Conservation (phyloP, 1,139 yeast genomes). For the Yamadazyma siamensis region DNA sequence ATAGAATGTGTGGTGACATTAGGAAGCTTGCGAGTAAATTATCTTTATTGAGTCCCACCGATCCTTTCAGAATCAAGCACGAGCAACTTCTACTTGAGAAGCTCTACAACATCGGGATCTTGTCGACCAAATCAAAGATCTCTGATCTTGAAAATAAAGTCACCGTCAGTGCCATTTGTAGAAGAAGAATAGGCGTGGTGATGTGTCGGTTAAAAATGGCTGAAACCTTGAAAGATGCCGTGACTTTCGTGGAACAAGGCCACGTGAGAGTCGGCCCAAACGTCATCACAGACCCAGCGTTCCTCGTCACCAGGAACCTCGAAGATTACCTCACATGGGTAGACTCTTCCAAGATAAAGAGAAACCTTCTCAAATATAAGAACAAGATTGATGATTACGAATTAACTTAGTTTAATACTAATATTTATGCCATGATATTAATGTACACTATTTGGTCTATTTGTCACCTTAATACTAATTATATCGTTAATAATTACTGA, state of each 20-base stretch:
- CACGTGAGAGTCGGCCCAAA: constrained; percentile 97
- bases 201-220: constrained; percentile 97
- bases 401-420: constrained; percentile 34
- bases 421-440: constrained; percentile 3
- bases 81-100: constrained; percentile 86
- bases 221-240: constrained; percentile 82
- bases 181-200: constrained; percentile 90
- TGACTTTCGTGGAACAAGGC: constrained; percentile 91
- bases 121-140: constrained; percentile 83
- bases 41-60: constrained; percentile 79
- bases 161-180: constrained; percentile 87
- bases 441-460: constrained; percentile 9
- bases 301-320: constrained; percentile 83
- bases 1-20: constrained; percentile 86
- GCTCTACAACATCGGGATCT: constrained; percentile 80
- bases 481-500: too few species aligned
- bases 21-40: constrained; percentile 83
- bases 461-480: neutral
- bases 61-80: constrained; percentile 81
- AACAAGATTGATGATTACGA: constrained; percentile 82
- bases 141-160: constrained; percentile 89
- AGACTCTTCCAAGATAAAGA: constrained; percentile 88
- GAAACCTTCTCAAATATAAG: constrained; percentile 83
- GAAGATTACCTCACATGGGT: constrained; percentile 99
- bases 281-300: constrained; percentile 93